Base-by-base conservation (phyloP, 2,329 filamentous ascomycete genomes). In the Diaporthe destruens region DNA sequence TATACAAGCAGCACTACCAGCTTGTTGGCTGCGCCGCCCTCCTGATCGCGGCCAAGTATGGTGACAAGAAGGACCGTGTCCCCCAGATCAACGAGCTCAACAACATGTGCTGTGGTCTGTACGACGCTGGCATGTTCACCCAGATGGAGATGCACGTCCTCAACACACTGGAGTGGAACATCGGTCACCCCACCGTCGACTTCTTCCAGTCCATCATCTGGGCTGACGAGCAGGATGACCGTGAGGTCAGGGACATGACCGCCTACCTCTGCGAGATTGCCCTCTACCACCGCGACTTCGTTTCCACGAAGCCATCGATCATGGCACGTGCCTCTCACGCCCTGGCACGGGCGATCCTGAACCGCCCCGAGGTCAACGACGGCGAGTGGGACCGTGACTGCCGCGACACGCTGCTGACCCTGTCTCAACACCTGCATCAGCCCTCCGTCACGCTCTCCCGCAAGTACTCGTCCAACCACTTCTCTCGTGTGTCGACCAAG, bases 81-180 rank as follows among this genome's bases (percentile, higher is more conserved):
- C 96, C 96, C 6, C 96, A 97, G 76, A 97, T 99, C 81, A 92
- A 94, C 81, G 96, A 99, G 82, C 88, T 99, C 76, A 98, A 98
- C 88, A 97, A 96, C 77, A 98, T 99, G 96, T 99, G 96, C 89
- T 98, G 96, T 85, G 95, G 94, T 49, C 89, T 98, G 51, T 99
- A 99, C 84, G 96, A 99, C 79, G 95, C 98, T 65, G 96, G 98
- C 85, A 99, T 99, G 96, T 99, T 99, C 85, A 96, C 95, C 14
- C 96, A 99, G 84, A 99, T 99, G 96, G 96, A 99, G 86, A 98
- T 97, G 95, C 96, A 99, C 82, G 96, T 99, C 49, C 89, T 99
- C 78, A 97, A 98, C 85, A 99, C 96, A 1, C 89, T 99, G 73
- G 94, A 97, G 81, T 99, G 96, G 96, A 91, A 92, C 77, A 93